Percentiles rank a stretch among this genome's conserved stretches.
Evolutionary conservation across 441 rosid genomes (phyloP).

Genomic region (Populus trichocarpa): DNA sequence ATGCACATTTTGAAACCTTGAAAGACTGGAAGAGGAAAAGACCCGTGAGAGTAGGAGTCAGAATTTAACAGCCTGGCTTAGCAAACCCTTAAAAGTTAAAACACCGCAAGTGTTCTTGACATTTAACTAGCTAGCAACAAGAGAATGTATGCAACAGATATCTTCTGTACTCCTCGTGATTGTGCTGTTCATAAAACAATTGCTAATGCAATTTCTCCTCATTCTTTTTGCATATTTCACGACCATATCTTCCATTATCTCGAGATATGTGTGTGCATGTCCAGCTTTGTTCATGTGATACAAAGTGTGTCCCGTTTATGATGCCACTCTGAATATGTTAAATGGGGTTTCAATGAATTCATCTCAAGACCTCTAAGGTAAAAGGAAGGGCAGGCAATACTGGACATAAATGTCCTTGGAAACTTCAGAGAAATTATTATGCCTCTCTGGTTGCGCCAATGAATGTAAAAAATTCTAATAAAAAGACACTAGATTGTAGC

Average conservation of each 20-base stretch:
- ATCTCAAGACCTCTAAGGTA: neutral
- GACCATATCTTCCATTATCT: neutral
- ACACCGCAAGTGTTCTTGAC: no score
- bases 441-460: neutral
- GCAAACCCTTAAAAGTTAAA: no score
- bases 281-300: neutral
- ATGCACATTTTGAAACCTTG: neutral
- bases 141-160: neutral
- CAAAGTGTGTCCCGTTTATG: neutral
- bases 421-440: neutral
- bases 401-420: neutral
- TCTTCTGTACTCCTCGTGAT: neutral
- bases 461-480: neutral
- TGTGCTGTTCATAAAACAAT: neutral
- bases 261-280: neutral
- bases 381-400: neutral
- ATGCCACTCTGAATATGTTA: neutral
- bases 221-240: neutral
- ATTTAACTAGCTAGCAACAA: no score
- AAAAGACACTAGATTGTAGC: slow-evolving; percentile 12
- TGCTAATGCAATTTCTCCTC: neutral
- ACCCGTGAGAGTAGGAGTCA: no score
- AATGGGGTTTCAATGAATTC: neutral
- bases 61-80: no score
- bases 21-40: neutral